phyloP scores from a whole-genome alignment of 805 yeast genomes.

The Pichia pseudocactophila region DNA sequence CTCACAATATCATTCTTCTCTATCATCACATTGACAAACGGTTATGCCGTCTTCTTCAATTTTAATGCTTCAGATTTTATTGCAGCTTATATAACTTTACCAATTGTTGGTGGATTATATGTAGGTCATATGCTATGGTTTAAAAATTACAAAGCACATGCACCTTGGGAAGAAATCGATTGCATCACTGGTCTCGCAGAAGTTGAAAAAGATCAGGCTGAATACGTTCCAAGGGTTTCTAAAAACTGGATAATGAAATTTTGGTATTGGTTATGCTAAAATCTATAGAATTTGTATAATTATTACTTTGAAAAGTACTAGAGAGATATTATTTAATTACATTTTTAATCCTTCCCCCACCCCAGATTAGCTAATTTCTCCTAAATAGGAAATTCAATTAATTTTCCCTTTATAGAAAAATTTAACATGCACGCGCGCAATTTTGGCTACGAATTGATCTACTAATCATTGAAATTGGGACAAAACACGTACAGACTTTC shows the following conservation, averaged over 20 bases:
- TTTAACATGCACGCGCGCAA: not conserved
- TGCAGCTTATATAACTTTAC: constrained; percentile 66
- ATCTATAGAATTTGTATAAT: not conserved
- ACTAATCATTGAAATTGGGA: not conserved
- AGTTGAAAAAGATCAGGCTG: constrained; percentile 41
- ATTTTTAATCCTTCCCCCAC: no score
- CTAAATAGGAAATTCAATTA: no score
- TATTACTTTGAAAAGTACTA: no score
- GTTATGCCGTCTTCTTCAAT: constrained; percentile 55
- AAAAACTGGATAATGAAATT: constrained; percentile 36
- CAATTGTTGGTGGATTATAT: constrained; percentile 44
- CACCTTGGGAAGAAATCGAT: constrained; percentile 51
- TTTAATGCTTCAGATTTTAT: constrained; percentile 51
- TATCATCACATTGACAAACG: constrained; percentile 56
- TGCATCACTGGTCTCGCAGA: constrained; percentile 51
- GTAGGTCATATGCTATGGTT: constrained; percentile 48
- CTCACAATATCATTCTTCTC: constrained; percentile 38
- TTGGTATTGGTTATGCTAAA: constrained; percentile 35
- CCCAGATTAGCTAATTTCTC: no score
- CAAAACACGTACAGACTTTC: no score
- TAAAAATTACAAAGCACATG: constrained; percentile 36
- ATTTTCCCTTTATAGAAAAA: not conserved
- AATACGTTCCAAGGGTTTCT: constrained; percentile 22
- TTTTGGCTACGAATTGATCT: no score
- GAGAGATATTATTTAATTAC: no score